Percentiles rank a stretch among this genome's conserved stretches.
Evolutionary conservation across 768 basidiomycete species (phyloP).

Genomic region (Boletus patriciae): DNA sequence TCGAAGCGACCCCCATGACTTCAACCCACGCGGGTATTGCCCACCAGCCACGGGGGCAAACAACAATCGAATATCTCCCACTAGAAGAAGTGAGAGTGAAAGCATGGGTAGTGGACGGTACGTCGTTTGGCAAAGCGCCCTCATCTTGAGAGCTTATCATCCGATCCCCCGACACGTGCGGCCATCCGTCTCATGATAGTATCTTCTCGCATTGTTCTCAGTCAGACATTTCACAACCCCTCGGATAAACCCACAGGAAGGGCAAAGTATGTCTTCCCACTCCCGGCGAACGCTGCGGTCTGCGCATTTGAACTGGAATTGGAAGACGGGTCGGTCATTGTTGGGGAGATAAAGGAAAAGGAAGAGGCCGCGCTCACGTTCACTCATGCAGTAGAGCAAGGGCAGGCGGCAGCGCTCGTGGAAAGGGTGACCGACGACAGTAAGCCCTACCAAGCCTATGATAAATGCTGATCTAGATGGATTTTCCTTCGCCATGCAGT

Average conservation of each 20-base stretch:
- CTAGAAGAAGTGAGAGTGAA: conserved; percentile 44
- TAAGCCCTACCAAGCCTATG: conserved; percentile 26
- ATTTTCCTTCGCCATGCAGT: conserved; percentile 32
- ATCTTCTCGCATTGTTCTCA: conserved; percentile 44
- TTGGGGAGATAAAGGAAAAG: conserved; percentile 51
- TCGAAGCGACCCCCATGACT: conserved; percentile 15
- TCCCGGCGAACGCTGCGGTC: conserved; percentile 54
- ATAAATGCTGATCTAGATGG: not conserved
- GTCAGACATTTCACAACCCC: conserved; percentile 43
- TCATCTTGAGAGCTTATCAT: conserved; percentile 5
- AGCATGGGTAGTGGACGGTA: conserved; percentile 47
- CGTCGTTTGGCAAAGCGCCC: not conserved
- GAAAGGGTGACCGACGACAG: conserved; percentile 54
- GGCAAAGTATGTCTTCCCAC: conserved; percentile 58
- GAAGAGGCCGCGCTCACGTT: conserved; percentile 41
- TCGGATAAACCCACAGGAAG: conserved; percentile 39
- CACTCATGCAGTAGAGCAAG: conserved; percentile 40
- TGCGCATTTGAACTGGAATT: conserved; percentile 53
- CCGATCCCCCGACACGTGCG: not conserved
- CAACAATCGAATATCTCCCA: conserved; percentile 33
- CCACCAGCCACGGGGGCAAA: conserved; percentile 28
- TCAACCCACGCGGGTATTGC: conserved; percentile 30
- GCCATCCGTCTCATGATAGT: conserved; percentile 26
- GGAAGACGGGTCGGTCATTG: conserved; percentile 43
- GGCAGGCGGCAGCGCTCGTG: conserved; percentile 45